Evolutionary conservation across 306 rosid genomes (phyloP).

Genomic region (Luffa aegyptiaca): DNA sequence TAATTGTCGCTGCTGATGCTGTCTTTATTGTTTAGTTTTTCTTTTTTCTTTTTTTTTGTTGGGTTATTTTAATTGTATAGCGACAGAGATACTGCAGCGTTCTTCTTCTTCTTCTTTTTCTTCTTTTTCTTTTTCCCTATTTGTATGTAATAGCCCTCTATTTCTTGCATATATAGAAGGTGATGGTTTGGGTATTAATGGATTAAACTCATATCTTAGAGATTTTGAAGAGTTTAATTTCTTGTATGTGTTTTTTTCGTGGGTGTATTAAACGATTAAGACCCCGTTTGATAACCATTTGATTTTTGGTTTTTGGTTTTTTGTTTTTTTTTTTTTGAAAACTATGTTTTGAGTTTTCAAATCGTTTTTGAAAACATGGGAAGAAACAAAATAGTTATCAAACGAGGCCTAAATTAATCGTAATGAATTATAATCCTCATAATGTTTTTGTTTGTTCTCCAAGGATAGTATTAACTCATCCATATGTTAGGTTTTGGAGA

Average conservation of each 20-base stretch:
- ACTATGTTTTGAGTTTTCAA: too few relatives aligned
- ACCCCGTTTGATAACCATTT: too few relatives aligned
- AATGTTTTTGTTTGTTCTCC: not conserved
- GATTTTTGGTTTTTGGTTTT: too few relatives aligned
- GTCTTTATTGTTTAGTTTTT: not conserved
- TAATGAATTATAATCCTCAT: too few relatives aligned
- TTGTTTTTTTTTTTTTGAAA: too few relatives aligned
- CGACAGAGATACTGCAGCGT: slow-evolving; percentile 8
- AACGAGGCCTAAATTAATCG: too few relatives aligned
- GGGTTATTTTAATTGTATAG: slow-evolving; percentile 13
- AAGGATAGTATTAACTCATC: not conserved
- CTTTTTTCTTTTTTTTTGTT: not conserved
- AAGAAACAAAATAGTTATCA: too few relatives aligned
- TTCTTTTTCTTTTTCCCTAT: not conserved
- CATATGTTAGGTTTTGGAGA: not conserved
- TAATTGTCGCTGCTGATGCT: slow-evolving; percentile 1
- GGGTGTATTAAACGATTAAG: not conserved
- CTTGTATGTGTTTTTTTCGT: not conserved
- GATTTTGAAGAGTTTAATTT: not conserved
- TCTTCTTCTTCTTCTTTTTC: not conserved
- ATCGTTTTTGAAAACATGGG: too few relatives aligned
- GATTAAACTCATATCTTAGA: not conserved
- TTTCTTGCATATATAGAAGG: slow-evolving; percentile 12
- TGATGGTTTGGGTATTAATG: slow-evolving; percentile 5
- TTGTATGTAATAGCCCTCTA: slow-evolving; percentile 6